These are phyloP conservation scores for Brassica carinata DNA, from an alignment of 345 rosid genomes.

Conservation along the genomic window DNA sequence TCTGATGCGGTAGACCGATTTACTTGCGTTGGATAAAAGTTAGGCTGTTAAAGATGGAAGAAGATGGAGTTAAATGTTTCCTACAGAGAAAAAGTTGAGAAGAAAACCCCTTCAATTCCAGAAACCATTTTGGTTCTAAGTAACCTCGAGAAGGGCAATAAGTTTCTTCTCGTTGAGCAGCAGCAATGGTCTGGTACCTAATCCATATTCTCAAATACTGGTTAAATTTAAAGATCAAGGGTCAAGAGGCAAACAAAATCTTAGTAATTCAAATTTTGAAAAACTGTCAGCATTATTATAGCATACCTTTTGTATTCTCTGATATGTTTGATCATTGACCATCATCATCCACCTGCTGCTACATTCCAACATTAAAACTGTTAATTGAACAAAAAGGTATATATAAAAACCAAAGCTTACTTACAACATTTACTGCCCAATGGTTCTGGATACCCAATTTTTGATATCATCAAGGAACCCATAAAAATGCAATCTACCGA, in stretches of 20 bases:
- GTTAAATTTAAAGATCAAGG: slow-evolving; percentile 15
- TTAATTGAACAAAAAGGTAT: neutral
- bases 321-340: slow-evolving; percentile 31
- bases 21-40: slow-evolving; percentile 55
- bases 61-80: slow-evolving; percentile 18
- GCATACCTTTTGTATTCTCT: slow-evolving; percentile 66
- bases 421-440: slow-evolving; percentile 57
- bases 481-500: neutral
- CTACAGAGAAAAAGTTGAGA: neutral
- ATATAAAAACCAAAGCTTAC: slow-evolving; percentile 25
- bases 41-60: slow-evolving; percentile 63
- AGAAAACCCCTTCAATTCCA: neutral
- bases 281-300: neutral
- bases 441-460: slow-evolving; percentile 59
- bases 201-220: slow-evolving; percentile 30
- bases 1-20: slow-evolving; percentile 52
- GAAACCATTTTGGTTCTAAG: slow-evolving; percentile 19
- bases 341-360: slow-evolving; percentile 54
- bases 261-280: neutral
- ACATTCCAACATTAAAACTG: slow-evolving; percentile 18
- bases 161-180: slow-evolving; percentile 77
- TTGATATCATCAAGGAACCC: neutral
- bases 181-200: slow-evolving; percentile 54
- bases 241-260: neutral
- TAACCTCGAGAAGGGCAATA: slow-evolving; percentile 78